phyloP scores from a whole-genome alignment of 2,329 filamentous ascomycete genomes.

The Botrytis porri region DNA sequence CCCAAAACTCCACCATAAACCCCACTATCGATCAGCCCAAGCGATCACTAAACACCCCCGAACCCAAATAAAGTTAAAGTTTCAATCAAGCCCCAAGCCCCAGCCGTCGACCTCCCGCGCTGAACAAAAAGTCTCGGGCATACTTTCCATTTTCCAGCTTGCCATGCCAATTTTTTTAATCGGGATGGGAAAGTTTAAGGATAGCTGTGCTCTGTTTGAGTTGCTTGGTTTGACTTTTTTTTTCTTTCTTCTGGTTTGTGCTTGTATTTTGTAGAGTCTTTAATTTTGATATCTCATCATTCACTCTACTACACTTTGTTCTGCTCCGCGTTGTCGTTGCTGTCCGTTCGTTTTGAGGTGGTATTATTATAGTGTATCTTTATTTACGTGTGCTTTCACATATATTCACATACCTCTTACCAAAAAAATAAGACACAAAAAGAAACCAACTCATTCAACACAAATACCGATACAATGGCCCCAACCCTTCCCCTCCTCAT shows the following conservation, averaged over 20 bases:
- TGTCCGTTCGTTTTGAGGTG: background rate
- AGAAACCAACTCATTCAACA: background rate
- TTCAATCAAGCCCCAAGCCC: background rate
- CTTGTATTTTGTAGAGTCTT: background rate
- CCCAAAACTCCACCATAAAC: background rate
- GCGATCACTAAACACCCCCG: background rate
- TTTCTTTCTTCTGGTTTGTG: no score
- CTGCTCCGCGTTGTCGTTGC: background rate
- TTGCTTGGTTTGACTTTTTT: background rate
- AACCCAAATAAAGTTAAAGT: background rate
- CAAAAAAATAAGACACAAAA: background rate
- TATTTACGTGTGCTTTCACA: background rate
- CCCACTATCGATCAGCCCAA: background rate
- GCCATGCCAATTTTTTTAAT: background rate
- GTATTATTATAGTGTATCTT: background rate
- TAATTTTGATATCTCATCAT: background rate
- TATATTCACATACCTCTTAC: background rate
- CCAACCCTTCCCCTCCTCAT: background rate
- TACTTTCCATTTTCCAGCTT: background rate
- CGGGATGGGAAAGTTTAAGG: background rate
- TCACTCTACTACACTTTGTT: background rate
- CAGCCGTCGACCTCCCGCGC: conserved; percentile 8
- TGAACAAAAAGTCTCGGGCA: background rate
- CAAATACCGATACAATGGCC: background rate
- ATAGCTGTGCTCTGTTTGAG: background rate